Base-by-base conservation (phyloP, 2,329 filamentous ascomycete genomes). In the Claviceps sp. region DNA sequence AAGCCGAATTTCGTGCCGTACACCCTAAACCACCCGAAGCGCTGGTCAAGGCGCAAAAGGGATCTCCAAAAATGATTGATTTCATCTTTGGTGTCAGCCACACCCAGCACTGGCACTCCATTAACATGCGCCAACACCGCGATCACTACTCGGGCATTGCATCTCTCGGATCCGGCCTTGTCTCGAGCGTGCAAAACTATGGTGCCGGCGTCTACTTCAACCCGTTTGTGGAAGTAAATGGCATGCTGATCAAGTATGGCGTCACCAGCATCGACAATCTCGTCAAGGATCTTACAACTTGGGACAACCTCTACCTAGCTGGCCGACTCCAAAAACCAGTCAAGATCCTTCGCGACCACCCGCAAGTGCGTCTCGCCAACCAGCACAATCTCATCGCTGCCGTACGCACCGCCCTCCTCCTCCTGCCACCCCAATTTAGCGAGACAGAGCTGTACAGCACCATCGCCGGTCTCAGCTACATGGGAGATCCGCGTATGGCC, bases 121-220 rank as follows among this genome's bases (percentile, higher is more conserved):
- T 98, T 55, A 98, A 98, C 62, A 74, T 98, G 60, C 76, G 78
- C 57, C 85, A 96, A 65, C 86, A 98, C 64, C 85, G 87, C 7
- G 78, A 94, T 61, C 93, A 98, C 68, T 98, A 98, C 70, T 97
- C 91, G 1, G 83, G 79, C 11, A 73, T 98, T 19, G 87, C 87
- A 1, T 84, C 82, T 14, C 70, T 96, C 19, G 91, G 91, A 1
- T 97, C 90, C 1, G 90, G 82, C 34, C 77, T 87, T 4, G 87
- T 97, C 17, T 89, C 88, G 14, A 77, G 82, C 51, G 82, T 96
- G 19, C 91, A 98, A 67, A 88, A 97, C 62, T 87, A 86, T 72
- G 93, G 93, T 43, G 93, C 93, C 0, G 94, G 93, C 6, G 89
- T 96, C 41, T 98, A 98, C 70, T 98, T 96, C 72, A 95, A 98